Base-by-base conservation (phyloP, 1,284 basidiomycete species). In the Ganoderma multipileum region DNA sequence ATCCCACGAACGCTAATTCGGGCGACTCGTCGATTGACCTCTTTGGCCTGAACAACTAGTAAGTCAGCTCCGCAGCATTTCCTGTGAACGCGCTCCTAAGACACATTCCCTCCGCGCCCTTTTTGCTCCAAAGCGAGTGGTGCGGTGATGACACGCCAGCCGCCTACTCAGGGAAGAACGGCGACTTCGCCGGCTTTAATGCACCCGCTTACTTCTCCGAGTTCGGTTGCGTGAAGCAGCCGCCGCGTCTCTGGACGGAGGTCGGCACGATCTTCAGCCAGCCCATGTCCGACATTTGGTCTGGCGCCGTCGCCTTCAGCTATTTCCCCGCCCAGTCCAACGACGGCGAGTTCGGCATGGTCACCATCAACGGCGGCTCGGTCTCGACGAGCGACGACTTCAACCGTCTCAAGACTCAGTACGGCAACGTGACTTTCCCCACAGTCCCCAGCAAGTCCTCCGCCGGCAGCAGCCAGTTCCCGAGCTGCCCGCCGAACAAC, bases 141-240 rank as follows among this genome's bases (percentile, higher is more conserved):
- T 96, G 95, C 79, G 95, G 94, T 59, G 80, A 87, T 69, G 88
- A 88, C 12, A 87, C 83, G 23, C 66, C 79, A 74, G 18, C 86
- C 88, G 41, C 71, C 12, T 94, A 93, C 78, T 81, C 84, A 55
- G 78, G 74, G 55, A 85, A 84, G 67, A 87, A 88, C 42, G 80
- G 76, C 38, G 84, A 86, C 44, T 93, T 87, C 79, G 86, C 83
- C 74, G 84, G 87, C 70, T 91, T 92, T 78, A 94, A 94, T 65
- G 87, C 96, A 30, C 88, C 90, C 1, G 93, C 94, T 6, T 97
- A 97, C 85, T 95, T 97, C 82, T 94, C 94, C 78, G 95, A 98
- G 84, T 97, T 88, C 72, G 95, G 95, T 68, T 95, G 93, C 76
- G 89, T 91, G 76, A 86, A 82, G 14, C 81, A 78, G 28, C 82